These are phyloP conservation scores for Verticillium tricorpus DNA, from an alignment of 2,329 filamentous ascomycete species.

Conservation along the genomic window DNA sequence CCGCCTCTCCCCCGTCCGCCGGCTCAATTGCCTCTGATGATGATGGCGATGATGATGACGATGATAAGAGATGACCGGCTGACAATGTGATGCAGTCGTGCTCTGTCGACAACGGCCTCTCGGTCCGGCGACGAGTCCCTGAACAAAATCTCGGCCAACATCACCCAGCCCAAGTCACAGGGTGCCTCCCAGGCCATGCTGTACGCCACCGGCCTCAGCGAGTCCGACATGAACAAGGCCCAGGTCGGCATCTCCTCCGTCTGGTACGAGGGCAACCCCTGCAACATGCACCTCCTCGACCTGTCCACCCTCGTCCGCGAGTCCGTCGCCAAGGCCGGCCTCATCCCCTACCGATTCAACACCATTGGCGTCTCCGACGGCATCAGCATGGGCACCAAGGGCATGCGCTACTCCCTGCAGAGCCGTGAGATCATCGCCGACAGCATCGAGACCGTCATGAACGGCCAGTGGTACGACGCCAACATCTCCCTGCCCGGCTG, in stretches of 20 bases:
- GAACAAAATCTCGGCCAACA: slow-evolving; percentile 78
- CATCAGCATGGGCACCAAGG: slow-evolving; percentile 96
- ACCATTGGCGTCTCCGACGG: slow-evolving; percentile 96
- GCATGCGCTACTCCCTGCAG: slow-evolving; percentile 94
- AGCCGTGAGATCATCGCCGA: slow-evolving; percentile 96
- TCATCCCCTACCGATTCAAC: slow-evolving; percentile 97
- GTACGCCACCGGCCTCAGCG: slow-evolving; percentile 85
- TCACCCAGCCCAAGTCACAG: slow-evolving; percentile 97
- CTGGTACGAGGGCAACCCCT: slow-evolving; percentile 97
- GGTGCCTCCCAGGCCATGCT: slow-evolving; percentile 98
- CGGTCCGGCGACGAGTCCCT: slow-evolving; percentile 50
- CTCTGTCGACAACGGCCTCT: slow-evolving; percentile 45
- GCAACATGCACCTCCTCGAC: slow-evolving; percentile 97
- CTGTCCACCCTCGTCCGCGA: slow-evolving; percentile 71
- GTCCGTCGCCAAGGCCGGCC: slow-evolving; percentile 62
- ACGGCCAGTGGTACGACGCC: slow-evolving; percentile 96
- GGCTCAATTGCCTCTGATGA: not conserved
- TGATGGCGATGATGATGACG: not conserved
- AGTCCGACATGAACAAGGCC: slow-evolving; percentile 89
- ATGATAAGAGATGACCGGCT: slow-evolving; percentile 7
- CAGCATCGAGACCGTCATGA: slow-evolving; percentile 98
- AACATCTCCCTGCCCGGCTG: slow-evolving; percentile 96
- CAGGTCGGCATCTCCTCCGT: slow-evolving; percentile 98
- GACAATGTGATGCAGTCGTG: slow-evolving; percentile 31
- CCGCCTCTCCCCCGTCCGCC: not conserved